Percentiles rank a stretch among this genome's conserved stretches.
These are phyloP conservation scores for Prunus yedoensis DNA, from an alignment of 331 rosid genomes.

Conservation along the genomic window DNA sequence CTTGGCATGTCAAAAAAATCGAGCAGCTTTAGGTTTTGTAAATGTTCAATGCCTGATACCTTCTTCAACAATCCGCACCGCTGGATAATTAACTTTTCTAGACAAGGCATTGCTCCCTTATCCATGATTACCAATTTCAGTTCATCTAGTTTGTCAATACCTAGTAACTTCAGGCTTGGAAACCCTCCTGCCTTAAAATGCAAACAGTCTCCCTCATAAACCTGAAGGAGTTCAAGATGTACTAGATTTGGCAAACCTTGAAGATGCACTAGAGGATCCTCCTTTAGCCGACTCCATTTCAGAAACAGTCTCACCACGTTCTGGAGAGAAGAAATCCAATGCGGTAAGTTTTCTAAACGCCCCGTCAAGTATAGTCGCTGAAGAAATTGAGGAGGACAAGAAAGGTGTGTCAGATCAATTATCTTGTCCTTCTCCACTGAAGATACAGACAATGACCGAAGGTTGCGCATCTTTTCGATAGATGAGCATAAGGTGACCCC, in stretches of 20 bases:
- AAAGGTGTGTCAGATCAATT: conserved; percentile 45
- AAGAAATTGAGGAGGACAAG: conserved; percentile 46
- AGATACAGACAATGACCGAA: conserved; percentile 39
- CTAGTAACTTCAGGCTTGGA: conserved; percentile 46
- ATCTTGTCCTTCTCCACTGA: conserved; percentile 37
- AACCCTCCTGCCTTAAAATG: conserved; percentile 41
- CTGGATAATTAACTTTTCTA: conserved; percentile 50
- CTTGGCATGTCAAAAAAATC: conserved; percentile 47
- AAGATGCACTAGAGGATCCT: conserved; percentile 49
- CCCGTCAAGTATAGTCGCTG: conserved; percentile 54
- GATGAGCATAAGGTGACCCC: conserved; percentile 50
- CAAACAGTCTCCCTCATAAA: conserved; percentile 41
- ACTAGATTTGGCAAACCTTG: conserved; percentile 56
- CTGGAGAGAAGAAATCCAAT: conserved; percentile 49
- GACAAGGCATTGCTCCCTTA: conserved; percentile 45
- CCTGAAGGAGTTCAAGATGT: conserved; percentile 57
- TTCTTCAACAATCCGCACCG: conserved; percentile 41
- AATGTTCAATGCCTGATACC: conserved; percentile 44
- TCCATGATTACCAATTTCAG: conserved; percentile 40
- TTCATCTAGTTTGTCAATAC: conserved; percentile 48
- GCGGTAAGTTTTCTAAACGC: conserved; percentile 38
- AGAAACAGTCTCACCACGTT: conserved; percentile 39
- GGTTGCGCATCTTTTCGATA: conserved; percentile 44
- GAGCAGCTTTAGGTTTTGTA: conserved; percentile 37
- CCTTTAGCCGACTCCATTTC: conserved; percentile 51